Evolutionary conservation across 129 eudicot genomes (phyloP).

Genomic region (Saposhnikovia divaricata): DNA sequence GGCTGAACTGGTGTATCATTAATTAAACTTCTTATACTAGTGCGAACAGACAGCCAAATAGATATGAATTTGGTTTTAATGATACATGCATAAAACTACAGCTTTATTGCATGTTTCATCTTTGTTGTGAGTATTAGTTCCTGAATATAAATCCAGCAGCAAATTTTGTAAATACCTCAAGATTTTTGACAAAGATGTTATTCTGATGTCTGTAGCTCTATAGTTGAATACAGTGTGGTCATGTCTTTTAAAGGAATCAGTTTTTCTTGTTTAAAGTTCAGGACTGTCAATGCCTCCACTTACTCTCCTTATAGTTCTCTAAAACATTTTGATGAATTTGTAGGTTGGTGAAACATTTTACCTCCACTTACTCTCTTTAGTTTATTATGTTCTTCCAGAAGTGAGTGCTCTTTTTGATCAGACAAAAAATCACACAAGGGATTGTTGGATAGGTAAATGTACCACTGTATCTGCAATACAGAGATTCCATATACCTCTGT

Average conservation of each 20-base stretch:
- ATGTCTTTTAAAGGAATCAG: not conserved
- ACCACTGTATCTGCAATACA: no score
- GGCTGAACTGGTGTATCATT: not conserved
- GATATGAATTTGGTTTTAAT: not conserved
- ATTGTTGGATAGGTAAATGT: no score
- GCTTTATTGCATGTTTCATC: not conserved
- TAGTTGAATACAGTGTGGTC: not conserved
- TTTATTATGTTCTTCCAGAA: no score
- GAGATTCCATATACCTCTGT: no score
- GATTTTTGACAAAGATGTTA: not conserved
- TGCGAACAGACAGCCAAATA: not conserved
- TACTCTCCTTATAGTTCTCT: not conserved
- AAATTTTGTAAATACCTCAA: not conserved
- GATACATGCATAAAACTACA: not conserved
- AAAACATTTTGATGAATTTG: not conserved
- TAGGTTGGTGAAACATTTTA: constrained; percentile 45
- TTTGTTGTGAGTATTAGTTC: not conserved
- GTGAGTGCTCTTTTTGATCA: no score
- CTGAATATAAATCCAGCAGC: not conserved
- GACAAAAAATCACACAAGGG: no score
- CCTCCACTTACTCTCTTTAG: no score
- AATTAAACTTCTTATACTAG: not conserved
- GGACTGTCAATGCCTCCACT: not conserved
- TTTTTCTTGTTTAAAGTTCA: not conserved
- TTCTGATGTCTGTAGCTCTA: not conserved